A percentile compares a stretch with the other conserved stretches of the same genome.
Conservation (phyloP, 441 rosid species). For the Corymbia calophylla region DNA sequence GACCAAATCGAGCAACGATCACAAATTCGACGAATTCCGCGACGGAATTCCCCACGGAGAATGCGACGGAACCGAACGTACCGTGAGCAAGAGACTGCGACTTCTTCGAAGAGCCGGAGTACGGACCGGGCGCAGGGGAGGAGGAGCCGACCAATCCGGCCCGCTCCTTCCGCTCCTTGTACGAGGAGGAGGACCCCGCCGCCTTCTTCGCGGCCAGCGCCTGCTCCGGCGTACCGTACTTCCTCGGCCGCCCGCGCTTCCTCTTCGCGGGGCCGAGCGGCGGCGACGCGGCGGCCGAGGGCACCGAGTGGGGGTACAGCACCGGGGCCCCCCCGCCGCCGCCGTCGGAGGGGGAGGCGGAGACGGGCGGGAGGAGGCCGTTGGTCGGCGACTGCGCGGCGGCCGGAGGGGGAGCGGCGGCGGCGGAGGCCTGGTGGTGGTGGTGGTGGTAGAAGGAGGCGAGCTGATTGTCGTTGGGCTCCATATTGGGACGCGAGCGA, state of each 20-base stretch:
- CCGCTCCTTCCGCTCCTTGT: conserved; percentile 37
- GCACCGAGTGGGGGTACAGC: conserved; percentile 63
- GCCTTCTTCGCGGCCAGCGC: conserved; percentile 78
- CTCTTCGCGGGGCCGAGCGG: conserved; percentile 49
- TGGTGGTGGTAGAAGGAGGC: conserved; percentile 25
- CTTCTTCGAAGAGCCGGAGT: conserved; percentile 37
- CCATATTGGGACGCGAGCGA: background rate
- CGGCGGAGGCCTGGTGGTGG: conserved; percentile 33
- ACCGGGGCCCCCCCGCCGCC: conserved; percentile 13
- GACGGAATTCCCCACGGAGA: background rate
- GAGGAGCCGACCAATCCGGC: conserved; percentile 20
- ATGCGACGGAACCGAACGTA: conserved; percentile 7
- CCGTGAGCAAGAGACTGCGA: conserved; percentile 47
- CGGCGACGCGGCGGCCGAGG: conserved; percentile 45
- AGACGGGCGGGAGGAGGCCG: conserved; percentile 29
- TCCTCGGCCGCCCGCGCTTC: conserved; percentile 79
- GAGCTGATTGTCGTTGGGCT: conserved; percentile 1
- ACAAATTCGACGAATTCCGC: background rate
- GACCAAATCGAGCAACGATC: background rate
- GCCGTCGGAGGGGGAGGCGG: background rate
- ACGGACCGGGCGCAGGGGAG: conserved; percentile 7
- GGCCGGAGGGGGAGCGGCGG: conserved; percentile 10
- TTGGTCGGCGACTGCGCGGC: conserved; percentile 27
- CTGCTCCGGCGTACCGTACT: conserved; percentile 81
- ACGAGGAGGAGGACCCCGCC: conserved; percentile 40